Conservation (phyloP, 331 rosid species). For the Pyracantha coccinea region DNA sequence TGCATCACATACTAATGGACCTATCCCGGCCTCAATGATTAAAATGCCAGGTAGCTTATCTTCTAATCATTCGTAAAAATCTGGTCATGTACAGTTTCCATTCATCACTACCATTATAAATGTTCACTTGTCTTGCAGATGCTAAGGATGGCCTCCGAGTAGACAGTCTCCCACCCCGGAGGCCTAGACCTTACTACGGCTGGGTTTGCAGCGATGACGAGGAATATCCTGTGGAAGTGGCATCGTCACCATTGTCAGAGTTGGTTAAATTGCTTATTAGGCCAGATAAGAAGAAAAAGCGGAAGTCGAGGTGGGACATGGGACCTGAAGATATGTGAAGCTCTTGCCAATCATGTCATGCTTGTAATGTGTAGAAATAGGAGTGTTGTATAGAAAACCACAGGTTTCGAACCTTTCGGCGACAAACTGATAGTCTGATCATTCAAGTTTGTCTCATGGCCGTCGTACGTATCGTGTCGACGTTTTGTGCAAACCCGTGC, state of each 20-base stretch:
- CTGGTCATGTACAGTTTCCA: not conserved
- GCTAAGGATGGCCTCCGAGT: not conserved
- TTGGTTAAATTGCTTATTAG: constrained; percentile 11
- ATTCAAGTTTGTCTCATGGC: not conserved
- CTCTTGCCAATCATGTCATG: not conserved
- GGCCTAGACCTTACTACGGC: constrained; percentile 41
- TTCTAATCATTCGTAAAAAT: not conserved
- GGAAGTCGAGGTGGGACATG: constrained; percentile 57
- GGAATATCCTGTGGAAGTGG: constrained; percentile 17
- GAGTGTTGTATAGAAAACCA: not conserved
- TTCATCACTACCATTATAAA: not conserved
- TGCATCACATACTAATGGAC: not conserved
- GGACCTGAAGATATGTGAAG: constrained; percentile 27
- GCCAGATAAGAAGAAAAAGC: constrained; percentile 9
- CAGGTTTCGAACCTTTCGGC: not conserved
- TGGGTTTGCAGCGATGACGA: constrained; percentile 28
- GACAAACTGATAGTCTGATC: not conserved
- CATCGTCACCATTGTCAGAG: constrained; percentile 22
- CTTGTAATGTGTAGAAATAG: not conserved
- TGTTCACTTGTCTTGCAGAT: constrained; percentile 10
- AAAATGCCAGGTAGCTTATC: constrained; percentile 16
- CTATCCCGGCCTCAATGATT: constrained; percentile 15
- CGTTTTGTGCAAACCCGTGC: not conserved
- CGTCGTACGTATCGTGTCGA: not conserved
- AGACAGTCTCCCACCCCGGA: not conserved